A percentile compares a stretch with the other conserved stretches of the same genome.
Conservation (phyloP, 106 monocot genomes). For the Agapanthus africanus region DNA sequence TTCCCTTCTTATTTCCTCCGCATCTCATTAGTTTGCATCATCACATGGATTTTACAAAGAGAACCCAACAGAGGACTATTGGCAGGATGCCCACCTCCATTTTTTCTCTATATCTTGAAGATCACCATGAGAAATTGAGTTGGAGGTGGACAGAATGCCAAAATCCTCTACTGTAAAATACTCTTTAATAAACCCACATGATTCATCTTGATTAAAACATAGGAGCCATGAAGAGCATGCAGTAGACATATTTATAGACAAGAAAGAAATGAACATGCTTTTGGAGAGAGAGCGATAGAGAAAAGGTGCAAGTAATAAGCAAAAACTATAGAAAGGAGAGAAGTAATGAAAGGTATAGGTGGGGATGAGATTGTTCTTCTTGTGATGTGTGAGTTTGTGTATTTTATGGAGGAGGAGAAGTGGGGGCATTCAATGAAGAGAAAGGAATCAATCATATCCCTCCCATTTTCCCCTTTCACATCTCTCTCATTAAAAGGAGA, state of each 20-base stretch:
- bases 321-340: conserved; percentile 12
- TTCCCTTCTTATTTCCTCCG: no score
- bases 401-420: neutral
- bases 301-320: neutral
- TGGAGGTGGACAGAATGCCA: conserved; percentile 95
- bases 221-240: no score
- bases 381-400: conserved; percentile 8
- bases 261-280: neutral
- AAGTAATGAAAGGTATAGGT: conserved; percentile 20
- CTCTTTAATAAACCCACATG: conserved; percentile 57
- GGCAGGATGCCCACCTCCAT: conserved; percentile 80
- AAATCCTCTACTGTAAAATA: conserved; percentile 30
- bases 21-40: no score
- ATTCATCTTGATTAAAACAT: neutral
- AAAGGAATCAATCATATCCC: conserved; percentile 25
- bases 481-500: neutral
- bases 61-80: conserved; percentile 52
- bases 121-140: neutral
- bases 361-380: conserved; percentile 20
- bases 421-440: neutral
- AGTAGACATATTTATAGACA: conserved; percentile 8
- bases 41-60: conserved; percentile 57
- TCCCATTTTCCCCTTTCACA: conserved; percentile 5
- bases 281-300: neutral
- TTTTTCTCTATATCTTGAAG: neutral